Base-by-base conservation (phyloP, 192 early-diverging fungal species). In the Mortierella claussenii region DNA sequence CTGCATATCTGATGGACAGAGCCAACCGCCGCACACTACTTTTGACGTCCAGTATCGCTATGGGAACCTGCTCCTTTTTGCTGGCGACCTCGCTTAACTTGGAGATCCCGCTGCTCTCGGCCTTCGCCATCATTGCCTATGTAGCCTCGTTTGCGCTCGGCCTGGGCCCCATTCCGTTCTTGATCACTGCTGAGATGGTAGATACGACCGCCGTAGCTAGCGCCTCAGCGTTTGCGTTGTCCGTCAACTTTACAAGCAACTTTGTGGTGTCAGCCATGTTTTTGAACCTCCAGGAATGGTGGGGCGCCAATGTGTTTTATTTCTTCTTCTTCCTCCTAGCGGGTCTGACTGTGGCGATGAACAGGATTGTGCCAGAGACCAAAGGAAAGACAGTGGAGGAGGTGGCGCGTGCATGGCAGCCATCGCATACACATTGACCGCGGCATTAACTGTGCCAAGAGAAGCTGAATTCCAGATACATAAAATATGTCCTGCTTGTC, bases 121-220 rank as follows among this genome's bases (percentile, higher is more conserved):
- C 88, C 3, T 61, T 91, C 55, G 85, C 89, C 21, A 76, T 91
- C 15, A 87, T 96, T 62, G 88, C 82, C 17, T 90, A 93, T 82
- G 93, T 95, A 17, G 92, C 87, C 1, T 68, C 87, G 11, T 97
- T 90, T 85, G 93, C 86, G 11, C 82, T 91, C 61, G 96, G 86
- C 43, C 71, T 89, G 9, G 96, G 96, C 4, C 91, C 92, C n/a
- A 93, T 97, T 54, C 92, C 96, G 2, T 97, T 92, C 45, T 58
- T 93, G 28, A 88, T 89, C 18, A 87, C 88, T 7, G 89, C 90
- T 17, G 92, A 93, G 78, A 60, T 93, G 15, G 86, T 93, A 1
- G 90, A 90, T n/a, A 91, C 89, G 21, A 73, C 78, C 21, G 90
- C 85, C 0, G 83, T 87, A 5, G 87, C 89, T 20, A 88, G 85